Percentiles rank a stretch among this genome's conserved stretches.
phyloP scores from a whole-genome alignment of 352 stramenopile genomes.

The Pythium myriotylum region DNA sequence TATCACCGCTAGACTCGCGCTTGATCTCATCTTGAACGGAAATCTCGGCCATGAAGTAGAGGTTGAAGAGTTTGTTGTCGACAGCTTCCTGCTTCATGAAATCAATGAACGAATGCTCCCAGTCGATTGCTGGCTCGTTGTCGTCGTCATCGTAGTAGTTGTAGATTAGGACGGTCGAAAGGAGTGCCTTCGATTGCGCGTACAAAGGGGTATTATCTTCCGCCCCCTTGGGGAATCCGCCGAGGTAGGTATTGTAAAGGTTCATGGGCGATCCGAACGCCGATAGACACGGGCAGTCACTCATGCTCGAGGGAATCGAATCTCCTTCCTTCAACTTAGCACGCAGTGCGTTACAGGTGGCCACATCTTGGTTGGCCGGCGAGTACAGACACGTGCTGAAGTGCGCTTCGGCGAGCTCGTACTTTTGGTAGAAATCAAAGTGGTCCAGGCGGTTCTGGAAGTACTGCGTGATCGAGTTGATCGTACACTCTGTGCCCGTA shows the following conservation, averaged over 20 bases:
- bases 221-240: conserved; percentile 35
- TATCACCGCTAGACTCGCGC: conserved; percentile 45
- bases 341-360: conserved; percentile 43
- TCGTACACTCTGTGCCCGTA: conserved; percentile 47
- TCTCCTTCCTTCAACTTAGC: conserved; percentile 28
- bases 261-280: conserved; percentile 61
- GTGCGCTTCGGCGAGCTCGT: conserved; percentile 43
- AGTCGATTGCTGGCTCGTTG: conserved; percentile 55
- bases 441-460: conserved; percentile 65
- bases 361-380: conserved; percentile 44
- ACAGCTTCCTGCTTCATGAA: conserved; percentile 54
- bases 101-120: conserved; percentile 68
- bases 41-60: conserved; percentile 67
- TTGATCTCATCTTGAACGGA: conserved; percentile 66
- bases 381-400: conserved; percentile 50
- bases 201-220: conserved; percentile 38
- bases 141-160: conserved; percentile 45
- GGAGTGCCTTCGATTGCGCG: conserved; percentile 44
- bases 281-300: conserved; percentile 64
- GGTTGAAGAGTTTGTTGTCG: conserved; percentile 55
- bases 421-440: conserved; percentile 59
- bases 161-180: conserved; percentile 54
- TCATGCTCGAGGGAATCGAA: conserved; percentile 57
- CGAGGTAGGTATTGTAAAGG: conserved; percentile 57
- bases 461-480: conserved; percentile 68